phyloP scores from a whole-genome alignment of 495 filamentous ascomycete genomes.

The Daldinia caldariorum region DNA sequence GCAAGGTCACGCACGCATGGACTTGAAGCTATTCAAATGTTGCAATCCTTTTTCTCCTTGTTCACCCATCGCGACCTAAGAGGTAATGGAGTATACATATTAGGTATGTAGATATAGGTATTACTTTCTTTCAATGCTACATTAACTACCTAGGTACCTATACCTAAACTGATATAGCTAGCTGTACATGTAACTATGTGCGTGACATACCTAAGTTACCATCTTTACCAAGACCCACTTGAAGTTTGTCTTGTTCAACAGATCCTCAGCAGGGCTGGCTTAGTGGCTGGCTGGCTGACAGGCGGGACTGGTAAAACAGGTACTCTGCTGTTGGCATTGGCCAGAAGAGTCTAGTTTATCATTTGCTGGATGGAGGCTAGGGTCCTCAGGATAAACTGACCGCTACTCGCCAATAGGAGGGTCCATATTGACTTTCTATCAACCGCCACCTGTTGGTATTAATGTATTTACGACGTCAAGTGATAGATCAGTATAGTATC shows the following conservation, averaged over 20 bases:
- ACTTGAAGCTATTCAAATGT: conserved; percentile 11
- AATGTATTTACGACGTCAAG: conserved; percentile 29
- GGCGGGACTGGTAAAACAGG: conserved; percentile 13
- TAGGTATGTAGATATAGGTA: no score
- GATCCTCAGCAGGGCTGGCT: conserved; percentile 42
- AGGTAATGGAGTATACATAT: not conserved
- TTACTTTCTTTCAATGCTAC: not conserved
- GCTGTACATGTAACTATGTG: not conserved
- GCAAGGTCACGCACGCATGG: not conserved
- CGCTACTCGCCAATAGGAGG: conserved; percentile 27
- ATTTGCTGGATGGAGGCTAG: conserved; percentile 33
- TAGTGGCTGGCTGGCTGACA: conserved; percentile 33
- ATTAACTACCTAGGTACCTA: no score
- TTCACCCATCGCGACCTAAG: not conserved
- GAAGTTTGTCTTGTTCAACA: conserved; percentile 22
- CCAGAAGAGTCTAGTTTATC: conserved; percentile 39
- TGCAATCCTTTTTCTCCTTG: not conserved
- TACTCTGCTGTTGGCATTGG: conserved; percentile 10
- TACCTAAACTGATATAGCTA: no score
- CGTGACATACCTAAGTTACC: not conserved
- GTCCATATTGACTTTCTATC: conserved; percentile 30
- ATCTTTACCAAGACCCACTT: conserved; percentile 12
- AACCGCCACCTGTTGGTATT: conserved; percentile 21
- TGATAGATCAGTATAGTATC: conserved; percentile 16
- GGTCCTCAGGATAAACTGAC: conserved; percentile 31